phyloP scores from a whole-genome alignment of 2,329 filamentous ascomycete genomes.

The Verticillium dahliae region DNA sequence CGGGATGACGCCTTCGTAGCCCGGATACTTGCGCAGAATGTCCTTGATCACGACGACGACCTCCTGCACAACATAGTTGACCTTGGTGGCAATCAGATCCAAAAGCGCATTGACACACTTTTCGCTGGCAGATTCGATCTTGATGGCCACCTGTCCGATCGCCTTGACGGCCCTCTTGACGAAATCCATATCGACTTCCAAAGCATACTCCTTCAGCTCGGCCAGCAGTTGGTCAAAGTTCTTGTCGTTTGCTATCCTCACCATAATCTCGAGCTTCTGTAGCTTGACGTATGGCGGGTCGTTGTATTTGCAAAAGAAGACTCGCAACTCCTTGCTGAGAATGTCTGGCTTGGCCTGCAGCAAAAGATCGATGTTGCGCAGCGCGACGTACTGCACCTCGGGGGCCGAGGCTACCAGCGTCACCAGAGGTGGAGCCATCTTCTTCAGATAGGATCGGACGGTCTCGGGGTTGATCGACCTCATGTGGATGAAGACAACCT shows the following conservation, averaged over 20 bases:
- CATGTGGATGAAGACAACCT: conserved; percentile 97
- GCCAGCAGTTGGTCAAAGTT: conserved; percentile 93
- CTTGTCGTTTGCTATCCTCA: conserved; percentile 93
- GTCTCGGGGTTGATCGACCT: conserved; percentile 71
- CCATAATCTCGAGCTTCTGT: conserved; percentile 98
- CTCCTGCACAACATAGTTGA: conserved; percentile 98
- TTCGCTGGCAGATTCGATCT: conserved; percentile 91
- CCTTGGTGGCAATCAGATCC: conserved; percentile 93
- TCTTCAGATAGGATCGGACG: conserved; percentile 83
- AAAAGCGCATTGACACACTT: conserved; percentile 92
- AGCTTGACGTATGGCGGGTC: conserved; percentile 97
- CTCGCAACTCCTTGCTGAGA: conserved; percentile 90
- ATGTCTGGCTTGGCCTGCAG: conserved; percentile 96
- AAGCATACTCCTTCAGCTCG: conserved; percentile 92
- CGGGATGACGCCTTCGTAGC: conserved; percentile 96
- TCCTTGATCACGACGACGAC: conserved; percentile 99
- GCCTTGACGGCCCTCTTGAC: conserved; percentile 89
- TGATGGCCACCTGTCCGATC: conserved; percentile 96
- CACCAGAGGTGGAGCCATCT: conserved; percentile 94
- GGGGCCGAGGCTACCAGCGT: conserved; percentile 92
- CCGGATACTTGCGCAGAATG: conserved; percentile 94
- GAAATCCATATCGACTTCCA: conserved; percentile 99
- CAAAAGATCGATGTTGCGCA: conserved; percentile 92
- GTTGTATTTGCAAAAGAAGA: conserved; percentile 99
- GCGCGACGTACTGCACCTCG: conserved; percentile 95